Percentiles rank a stretch among this genome's conserved stretches.
phyloP scores from a whole-genome alignment of 2,329 filamentous ascomycete species.

The Colletotrichum sp. region DNA sequence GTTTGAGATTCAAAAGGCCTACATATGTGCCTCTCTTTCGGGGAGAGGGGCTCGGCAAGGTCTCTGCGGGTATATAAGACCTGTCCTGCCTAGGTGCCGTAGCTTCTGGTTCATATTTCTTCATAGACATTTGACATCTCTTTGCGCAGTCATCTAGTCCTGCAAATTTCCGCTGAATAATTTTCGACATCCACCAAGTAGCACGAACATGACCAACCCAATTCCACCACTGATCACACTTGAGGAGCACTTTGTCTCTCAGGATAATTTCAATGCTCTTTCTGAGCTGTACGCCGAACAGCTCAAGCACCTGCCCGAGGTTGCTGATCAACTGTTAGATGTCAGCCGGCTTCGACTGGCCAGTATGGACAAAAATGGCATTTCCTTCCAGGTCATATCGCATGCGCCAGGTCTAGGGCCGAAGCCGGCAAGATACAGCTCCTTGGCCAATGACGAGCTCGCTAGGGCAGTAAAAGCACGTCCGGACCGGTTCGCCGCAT shows the following conservation, averaged over 20 bases:
- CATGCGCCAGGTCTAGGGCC: conserved; percentile 14
- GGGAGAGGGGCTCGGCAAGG: not conserved
- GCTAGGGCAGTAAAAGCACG: conserved; percentile 18
- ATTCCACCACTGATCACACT: conserved; percentile 39
- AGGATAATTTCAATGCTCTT: conserved; percentile 18
- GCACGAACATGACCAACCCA: not conserved
- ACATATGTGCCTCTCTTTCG: not conserved
- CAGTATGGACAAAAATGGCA: conserved; percentile 28
- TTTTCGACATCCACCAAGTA: not conserved
- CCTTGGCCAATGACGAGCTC: conserved; percentile 28
- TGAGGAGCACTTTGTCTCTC: conserved; percentile 43
- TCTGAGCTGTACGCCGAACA: conserved; percentile 22
- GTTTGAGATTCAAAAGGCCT: not conserved
- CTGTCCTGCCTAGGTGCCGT: not conserved
- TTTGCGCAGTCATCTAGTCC: not conserved
- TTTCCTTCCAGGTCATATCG: conserved; percentile 23
- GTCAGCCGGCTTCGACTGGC: conserved; percentile 25
- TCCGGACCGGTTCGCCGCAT: not conserved
- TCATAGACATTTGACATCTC: not conserved
- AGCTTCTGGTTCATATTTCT: not conserved
- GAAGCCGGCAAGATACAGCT: conserved; percentile 22
- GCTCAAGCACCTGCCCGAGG: conserved; percentile 22
- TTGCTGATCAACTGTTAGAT: conserved; percentile 26
- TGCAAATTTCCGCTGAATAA: not conserved
- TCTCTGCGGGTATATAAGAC: not conserved